Percentiles rank a stretch among this genome's conserved stretches.
phyloP scores from a whole-genome alignment of 495 filamentous ascomycete genomes.

The Lepraria neglecta region DNA sequence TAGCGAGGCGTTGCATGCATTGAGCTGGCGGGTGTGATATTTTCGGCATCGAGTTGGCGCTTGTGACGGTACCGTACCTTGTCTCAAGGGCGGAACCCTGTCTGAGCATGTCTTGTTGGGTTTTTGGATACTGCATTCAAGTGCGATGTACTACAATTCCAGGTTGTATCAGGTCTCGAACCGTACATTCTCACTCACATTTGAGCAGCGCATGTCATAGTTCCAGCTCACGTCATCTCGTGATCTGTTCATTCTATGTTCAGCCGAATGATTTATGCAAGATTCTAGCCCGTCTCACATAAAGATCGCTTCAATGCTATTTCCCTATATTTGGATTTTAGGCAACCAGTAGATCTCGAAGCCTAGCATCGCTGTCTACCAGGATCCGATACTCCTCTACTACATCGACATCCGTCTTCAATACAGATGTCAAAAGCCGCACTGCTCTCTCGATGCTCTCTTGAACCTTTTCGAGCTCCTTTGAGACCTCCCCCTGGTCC shows the following conservation, averaged over 20 bases:
- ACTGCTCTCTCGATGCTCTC: slow-evolving; percentile 13
- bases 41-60: not conserved
- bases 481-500: slow-evolving; percentile 35
- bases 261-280: too few relatives aligned
- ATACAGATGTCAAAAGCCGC: slow-evolving; percentile 16
- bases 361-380: slow-evolving; percentile 24
- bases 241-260: too few relatives aligned
- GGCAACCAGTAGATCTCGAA: slow-evolving; percentile 37
- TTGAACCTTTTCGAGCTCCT: slow-evolving; percentile 5
- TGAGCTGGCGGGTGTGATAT: too few relatives aligned
- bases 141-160: too few relatives aligned
- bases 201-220: too few relatives aligned
- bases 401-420: slow-evolving; percentile 13
- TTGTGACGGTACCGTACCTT: not conserved
- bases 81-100: not conserved
- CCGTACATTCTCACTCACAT: too few relatives aligned
- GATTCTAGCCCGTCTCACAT: too few relatives aligned
- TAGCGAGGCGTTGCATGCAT: slow-evolving; percentile 9
- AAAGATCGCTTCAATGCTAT: too few relatives aligned
- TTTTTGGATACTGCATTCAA: too few relatives aligned
- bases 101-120: not conserved
- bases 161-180: too few relatives aligned
- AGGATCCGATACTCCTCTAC: slow-evolving; percentile 14
- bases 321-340: not conserved
- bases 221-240: too few relatives aligned